Conservation (phyloP, 805 yeast species). For the Saccharomycopsis fibuligera region DNA sequence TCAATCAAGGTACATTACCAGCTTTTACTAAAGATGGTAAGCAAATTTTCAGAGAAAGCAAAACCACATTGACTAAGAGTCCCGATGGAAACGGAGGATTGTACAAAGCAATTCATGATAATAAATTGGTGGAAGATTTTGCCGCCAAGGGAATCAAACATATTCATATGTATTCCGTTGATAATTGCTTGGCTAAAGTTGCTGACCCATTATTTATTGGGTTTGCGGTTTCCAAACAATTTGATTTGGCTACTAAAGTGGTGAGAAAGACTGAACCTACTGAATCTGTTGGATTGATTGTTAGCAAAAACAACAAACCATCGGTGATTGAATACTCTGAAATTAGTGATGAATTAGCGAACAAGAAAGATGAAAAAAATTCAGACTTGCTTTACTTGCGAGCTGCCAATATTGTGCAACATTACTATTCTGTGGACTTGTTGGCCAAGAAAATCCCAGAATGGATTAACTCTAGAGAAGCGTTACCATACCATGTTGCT, state of each 20-base stretch:
- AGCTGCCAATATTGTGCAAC: constrained; percentile 97
- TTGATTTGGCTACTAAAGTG: constrained; percentile 83
- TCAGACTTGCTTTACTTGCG: constrained; percentile 63
- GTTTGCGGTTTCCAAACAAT: constrained; percentile 61
- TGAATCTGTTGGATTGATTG: constrained; percentile 92
- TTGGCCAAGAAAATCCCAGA: constrained; percentile 50
- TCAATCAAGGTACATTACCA: constrained; percentile 94
- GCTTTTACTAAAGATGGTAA: constrained; percentile 70
- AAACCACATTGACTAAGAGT: constrained; percentile 59
- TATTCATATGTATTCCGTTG: constrained; percentile 95
- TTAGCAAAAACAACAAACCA: constrained; percentile 51
- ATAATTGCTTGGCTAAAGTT: constrained; percentile 82
- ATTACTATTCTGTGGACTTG: constrained; percentile 82
- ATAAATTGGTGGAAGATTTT: constrained; percentile 66
- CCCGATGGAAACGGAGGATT: constrained; percentile 99
- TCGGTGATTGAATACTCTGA: constrained; percentile 95
- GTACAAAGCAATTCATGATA: constrained; percentile 69
- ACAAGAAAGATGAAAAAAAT: constrained; percentile 47
- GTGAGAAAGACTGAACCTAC: constrained; percentile 85
- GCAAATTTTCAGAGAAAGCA: constrained; percentile 57
- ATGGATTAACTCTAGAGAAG: constrained; percentile 63
- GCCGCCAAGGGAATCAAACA: constrained; percentile 66
- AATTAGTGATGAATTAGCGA: constrained; percentile 67
- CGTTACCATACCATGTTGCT: constrained; percentile 92
- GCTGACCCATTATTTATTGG: constrained; percentile 90